Evolutionary conservation across 2,329 filamentous ascomycete species (phyloP).

Genomic region (Pestalotiopsis fici): DNA sequence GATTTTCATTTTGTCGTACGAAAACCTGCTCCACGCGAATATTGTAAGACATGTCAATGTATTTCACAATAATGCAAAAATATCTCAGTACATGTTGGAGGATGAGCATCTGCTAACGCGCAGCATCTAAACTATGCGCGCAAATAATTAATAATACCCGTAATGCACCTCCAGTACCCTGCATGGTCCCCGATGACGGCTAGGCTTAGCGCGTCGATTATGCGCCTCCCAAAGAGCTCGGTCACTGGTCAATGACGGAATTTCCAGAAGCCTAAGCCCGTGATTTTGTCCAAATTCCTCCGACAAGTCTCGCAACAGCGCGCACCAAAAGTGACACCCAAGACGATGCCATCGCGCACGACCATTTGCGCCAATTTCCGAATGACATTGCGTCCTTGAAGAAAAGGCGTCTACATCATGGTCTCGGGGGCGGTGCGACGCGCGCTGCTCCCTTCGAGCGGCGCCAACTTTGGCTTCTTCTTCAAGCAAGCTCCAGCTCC

Average conservation of each 20-base stretch:
- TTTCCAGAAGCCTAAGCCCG: neutral
- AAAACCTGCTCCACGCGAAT: no score
- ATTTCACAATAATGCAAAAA: no score
- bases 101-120: neutral
- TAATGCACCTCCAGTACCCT: neutral
- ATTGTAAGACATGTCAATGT: no score
- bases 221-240: neutral
- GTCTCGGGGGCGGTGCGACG: constrained; percentile 50
- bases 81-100: no score
- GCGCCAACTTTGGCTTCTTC: constrained; percentile 30
- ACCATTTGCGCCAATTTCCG: constrained; percentile 10
- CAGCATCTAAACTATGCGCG: neutral
- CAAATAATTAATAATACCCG: neutral
- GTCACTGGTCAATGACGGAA: neutral
- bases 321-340: neutral
- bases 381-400: constrained; percentile 16
- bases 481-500: constrained; percentile 15
- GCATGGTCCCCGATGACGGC: neutral
- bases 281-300: neutral
- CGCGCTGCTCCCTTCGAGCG: constrained; percentile 49
- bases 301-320: neutral
- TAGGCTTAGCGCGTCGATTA: neutral
- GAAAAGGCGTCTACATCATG: constrained; percentile 37
- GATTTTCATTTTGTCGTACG: no score
- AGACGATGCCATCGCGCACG: constrained; percentile 18